Evolutionary conservation across 2,329 filamentous ascomycete genomes (phyloP), one percentile per base, ranked within the genome.

Genomic region (Arachnomyces sp.): DNA sequence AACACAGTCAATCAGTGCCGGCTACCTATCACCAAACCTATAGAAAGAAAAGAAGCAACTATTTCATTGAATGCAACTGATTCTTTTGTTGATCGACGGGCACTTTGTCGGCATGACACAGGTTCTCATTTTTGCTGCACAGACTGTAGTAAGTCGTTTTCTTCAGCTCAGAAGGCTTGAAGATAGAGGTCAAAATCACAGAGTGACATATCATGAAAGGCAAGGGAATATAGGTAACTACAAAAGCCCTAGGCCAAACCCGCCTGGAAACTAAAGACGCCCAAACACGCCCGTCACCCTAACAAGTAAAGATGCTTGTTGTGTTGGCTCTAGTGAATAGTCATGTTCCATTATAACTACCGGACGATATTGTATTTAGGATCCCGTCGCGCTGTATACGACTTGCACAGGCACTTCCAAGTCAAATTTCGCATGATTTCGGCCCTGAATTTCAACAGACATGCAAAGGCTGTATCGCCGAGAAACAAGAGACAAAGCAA

Each of bases 401-500:
- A 43, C 32, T 28, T 40, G 32, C 28, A 39, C 36, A n/a, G 41
- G 41, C 17, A 43, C 37, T 17, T 31, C 33, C 14, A 43, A 28
- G 4, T 39, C 37, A 16, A 43, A 31, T 11, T 25, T 16, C 5
- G 16, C 15, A 28, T 34, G 38, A 18, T 28, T 34, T 14, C 28
- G 14, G 2, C 41, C 31, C 17, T 43, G 36, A 6, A 43, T 31
- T 14, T 33, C 28, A 14, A 43, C 16, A 3, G 20, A 28, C 11
- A 43, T 43, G 28, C 36, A 35, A 34, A 43, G 20, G 9, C 36
- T 39, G 28, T 43, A 43, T 30, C 41, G 31, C 16, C 36, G 41
- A 2, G 41, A 43, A 39, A 39, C 41, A 13, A 43, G 25, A 4
- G 41, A 37, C 15, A 36, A 43, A 12, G 20, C 31, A 25, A 36